Evolutionary conservation across 495 filamentous ascomycete species (phyloP), one percentile per base, ranked within the genome.

Genomic region (Neurospora tetrasperma): DNA sequence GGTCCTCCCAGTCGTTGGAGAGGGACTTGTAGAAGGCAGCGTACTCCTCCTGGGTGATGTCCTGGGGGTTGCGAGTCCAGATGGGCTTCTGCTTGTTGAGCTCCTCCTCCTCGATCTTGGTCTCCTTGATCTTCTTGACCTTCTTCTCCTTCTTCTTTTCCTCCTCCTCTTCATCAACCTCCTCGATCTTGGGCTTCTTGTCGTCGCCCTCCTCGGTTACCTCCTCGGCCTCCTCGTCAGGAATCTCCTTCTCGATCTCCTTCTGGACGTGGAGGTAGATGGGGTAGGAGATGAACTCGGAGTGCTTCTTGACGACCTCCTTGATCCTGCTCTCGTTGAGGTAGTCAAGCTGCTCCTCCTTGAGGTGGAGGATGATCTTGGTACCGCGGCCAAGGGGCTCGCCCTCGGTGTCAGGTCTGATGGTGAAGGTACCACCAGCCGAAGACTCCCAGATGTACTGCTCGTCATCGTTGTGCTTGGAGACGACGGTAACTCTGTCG

Each of bases 271-370:
- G 96, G 74, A 99, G 96, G 89, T 97, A 99, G 89, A 99, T 99
- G 77, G 96, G 96, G 90, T 99, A 99, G 71, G 96, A 98, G 89
- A 99, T 99, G 91, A 99, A 99, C 88, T 99, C 96, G 83, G 96
- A 98, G 91, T 99, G 96, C 92, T 99, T 99, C 93, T 98, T 98
- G 86, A 99, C 93, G 75, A 99, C 94, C 89, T 99, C 96, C 92
- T 99, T 99, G 88, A 99, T 93, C 89, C 95, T 94, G 88, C 89
- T 89, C 90, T 98, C 95, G 85, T 98, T 95, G 79, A 98, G 90
- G 89, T 97, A 99, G 84, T 98, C 96, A 74, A 85, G 88, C 88
- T 98, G 96, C 90, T 98, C 96, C 80, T 99, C 96, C 92, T 99
- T 99, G 78, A 99, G 88, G 88, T 98, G 91, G 71, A 99, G 93